Evolutionary conservation across 1,284 basidiomycete genomes (phyloP), one percentile per base, ranked within the genome.

Genomic region (Retiboletus flavoniger): DNA sequence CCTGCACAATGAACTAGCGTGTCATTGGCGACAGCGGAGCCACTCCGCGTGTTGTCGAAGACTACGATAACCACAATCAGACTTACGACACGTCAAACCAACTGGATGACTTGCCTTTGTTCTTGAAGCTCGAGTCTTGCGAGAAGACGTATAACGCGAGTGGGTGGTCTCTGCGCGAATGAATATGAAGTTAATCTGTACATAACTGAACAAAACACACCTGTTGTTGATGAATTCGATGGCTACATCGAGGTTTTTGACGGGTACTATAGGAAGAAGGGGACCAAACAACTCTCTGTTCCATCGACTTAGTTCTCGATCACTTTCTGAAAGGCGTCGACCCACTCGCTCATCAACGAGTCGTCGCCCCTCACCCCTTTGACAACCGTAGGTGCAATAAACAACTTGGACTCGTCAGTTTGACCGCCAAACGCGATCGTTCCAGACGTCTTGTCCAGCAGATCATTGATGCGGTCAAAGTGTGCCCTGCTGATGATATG

Each of bases 141-240:
- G 87, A 78, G 73, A 93, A 94, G 32, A 91, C 81, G 63, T 94
- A 93, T 11, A 93, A 71, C 0, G 84, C 81, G 7, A 94, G 78
- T 3, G 92, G 89, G 59, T 91, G 84, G 52, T 89, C 89, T 43
- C 86, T 87, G 57, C 11, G 36, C 17, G 42, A 13, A 42, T 51
- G n/a, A 38, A 53, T 24, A 21, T 29, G 45, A 19, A n/a, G 28
- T 6, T 24, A 0, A n/a, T 7, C 42, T 4, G 11, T 21, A 7
- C 5, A 26, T 3, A 44, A 16, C 8, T 24, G 8, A 19, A 28
- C 16, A 43, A 17, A 5, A 70, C 76, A 39, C 57, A 85, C 84
- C 76, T 74, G 16, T 68, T 66, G 63, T 89, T 90, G 53, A 93
- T 78, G 57, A 85, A 85, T 21, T 76, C 74, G 56, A 94, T 85